Evolutionary conservation across 2,329 filamentous ascomycete genomes (phyloP).

Genomic region (Plectosphaerella sp.): DNA sequence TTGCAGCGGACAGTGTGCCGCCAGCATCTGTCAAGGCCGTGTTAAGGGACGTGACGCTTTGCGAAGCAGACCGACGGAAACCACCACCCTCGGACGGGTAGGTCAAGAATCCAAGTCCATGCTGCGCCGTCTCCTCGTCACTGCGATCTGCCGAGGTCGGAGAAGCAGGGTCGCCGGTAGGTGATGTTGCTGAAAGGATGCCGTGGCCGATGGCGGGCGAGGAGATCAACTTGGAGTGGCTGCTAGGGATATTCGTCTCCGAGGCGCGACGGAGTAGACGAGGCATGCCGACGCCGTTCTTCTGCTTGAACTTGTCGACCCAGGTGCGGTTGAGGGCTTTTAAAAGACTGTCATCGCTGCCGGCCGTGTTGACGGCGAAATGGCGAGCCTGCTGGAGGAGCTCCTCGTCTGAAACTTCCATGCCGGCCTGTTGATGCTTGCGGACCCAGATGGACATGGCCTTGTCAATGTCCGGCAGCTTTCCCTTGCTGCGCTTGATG

Average conservation of each 20-base stretch:
- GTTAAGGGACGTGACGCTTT: conserved; percentile 62
- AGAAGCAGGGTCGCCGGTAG: conserved; percentile 56
- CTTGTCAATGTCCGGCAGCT: conserved; percentile 85
- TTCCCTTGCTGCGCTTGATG: conserved; percentile 77
- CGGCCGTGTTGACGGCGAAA: conserved; percentile 68
- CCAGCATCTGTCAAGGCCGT: conserved; percentile 61
- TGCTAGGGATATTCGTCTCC: conserved; percentile 67
- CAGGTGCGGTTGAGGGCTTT: conserved; percentile 71
- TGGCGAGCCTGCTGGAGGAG: conserved; percentile 80
- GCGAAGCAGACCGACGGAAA: conserved; percentile 62
- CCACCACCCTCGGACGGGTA: conserved; percentile 43
- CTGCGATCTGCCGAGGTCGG: conserved; percentile 66
- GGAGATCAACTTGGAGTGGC: conserved; percentile 46
- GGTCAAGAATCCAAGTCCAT: conserved; percentile 54
- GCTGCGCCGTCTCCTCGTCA: conserved; percentile 60
- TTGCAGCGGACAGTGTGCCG: conserved; percentile 60
- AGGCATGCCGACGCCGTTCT: conserved; percentile 55
- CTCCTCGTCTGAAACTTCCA: conserved; percentile 70
- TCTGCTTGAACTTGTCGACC: conserved; percentile 95
- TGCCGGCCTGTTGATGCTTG: conserved; percentile 73
- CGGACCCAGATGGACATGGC: conserved; percentile 83
- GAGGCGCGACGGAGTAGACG: conserved; percentile 53
- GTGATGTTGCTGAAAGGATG: conserved; percentile 39
- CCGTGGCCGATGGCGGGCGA: conserved; percentile 50
- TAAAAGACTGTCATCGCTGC: conserved; percentile 65